Evolutionary conservation across 129 eudicot species (phyloP), one percentile per base, ranked within the genome.

Genomic region (Pulicaria dysenterica): DNA sequence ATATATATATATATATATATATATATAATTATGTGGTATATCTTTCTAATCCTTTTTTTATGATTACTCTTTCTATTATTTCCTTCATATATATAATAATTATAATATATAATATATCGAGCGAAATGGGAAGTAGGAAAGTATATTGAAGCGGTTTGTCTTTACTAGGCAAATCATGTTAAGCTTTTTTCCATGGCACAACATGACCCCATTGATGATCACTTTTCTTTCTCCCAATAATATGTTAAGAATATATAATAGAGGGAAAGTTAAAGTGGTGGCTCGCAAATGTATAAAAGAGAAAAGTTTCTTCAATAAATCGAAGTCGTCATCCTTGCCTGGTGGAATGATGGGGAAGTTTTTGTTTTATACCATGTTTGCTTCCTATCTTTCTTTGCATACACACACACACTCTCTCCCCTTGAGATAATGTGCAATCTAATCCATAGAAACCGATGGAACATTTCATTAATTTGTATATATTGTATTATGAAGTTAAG

Each of bases 361-460:
- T 83, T 85, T 88, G 94, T 85, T 84, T 71, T 73, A 75, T 69
- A 43, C 72, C 84, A 76, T 78, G 89, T 81, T 70, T 81, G 78
- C 76, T 81, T 83, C 83, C 72, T 48, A 54, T n/a, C 68, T 78
- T 72, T 62, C 67, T 64, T 78, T 16, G 14, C 14, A 13, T 49
- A 48, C 39, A 63, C 72, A 51, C 65, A 24, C 31, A 57, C 66
- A 15, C 58, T 64, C 57, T 67, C 74, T 44, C 42, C 45, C 51
- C 56, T 55, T 41, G 24, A 24, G 79, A 75, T 75, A 65, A 54
- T 65, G 65, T 64, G 19, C 67, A 54, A 66, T 75, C 73, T 64
- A 34, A 75, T 65, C 58, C 70, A 70, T 41, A 77, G 41, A 70
- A 77, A 19, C 74, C 51, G 38, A 67, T 40, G 24, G n/a, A 58